Evolutionary conservation across 805 yeast genomes (phyloP), one percentile per base, ranked within the genome.

Genomic region (Saccharomycopsis sp.): DNA sequence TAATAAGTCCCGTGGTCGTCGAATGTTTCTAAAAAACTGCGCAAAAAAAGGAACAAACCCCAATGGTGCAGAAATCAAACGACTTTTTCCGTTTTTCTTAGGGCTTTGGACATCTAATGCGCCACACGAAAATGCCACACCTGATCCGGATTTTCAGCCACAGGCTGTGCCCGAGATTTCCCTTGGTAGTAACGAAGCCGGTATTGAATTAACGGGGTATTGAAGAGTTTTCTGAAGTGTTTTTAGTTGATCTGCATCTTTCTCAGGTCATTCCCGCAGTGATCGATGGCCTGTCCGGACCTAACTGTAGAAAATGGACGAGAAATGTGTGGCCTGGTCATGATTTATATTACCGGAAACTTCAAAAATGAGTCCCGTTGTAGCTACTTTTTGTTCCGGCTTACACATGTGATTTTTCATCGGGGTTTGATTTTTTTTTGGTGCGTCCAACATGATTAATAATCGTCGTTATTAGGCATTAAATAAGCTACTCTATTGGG

Each of bases 401-500:
- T 7, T 29, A 12, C 12, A 29, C 37, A n/a, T n/a, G n/a, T n/a
- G n/a, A n/a, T n/a, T n/a, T 29, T 29, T 29, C 37, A n/a, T n/a
- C 37, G 37, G 37, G 37, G 37, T 29, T 29, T 29, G 37, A 29
- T 7, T 29, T 29, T 29, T 29, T 5, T 29, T 29, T 29, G 12
- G 37, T 12, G 12, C 12, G 37, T 7, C 12, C 12, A 29, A 29
- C 37, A 29, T 29, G 34, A 20, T 24, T 51, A 18, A 23, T 23
- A 20, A 20, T n/a, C 34, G 16, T 23, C 24, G 34, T 51, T 29
- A 51, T 51, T n/a, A 18, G 24, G 34, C 16, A 53, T 56, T 15
- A 60, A 5, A 47, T 61, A 74, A 0, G 67, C 81, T 40, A 87
- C 73, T 57, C 76, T 68, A 65, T 87, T 87, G 0, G 91, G 91